Evolutionary conservation across 441 rosid species (phyloP).

Genomic region (Dalechampia spathulata): DNA sequence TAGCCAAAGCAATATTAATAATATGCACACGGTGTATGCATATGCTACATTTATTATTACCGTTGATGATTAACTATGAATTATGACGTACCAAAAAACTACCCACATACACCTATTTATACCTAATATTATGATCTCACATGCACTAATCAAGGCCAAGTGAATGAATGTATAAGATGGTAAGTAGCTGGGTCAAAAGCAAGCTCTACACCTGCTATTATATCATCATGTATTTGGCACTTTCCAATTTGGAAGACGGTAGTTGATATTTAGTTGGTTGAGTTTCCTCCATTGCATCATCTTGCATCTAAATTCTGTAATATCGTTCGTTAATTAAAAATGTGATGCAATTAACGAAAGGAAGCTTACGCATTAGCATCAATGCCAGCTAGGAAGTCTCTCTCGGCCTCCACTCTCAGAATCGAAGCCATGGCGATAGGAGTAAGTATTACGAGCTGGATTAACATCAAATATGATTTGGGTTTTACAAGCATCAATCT

Average conservation of each 20-base stretch:
- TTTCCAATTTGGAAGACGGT: background rate
- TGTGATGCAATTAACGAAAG: background rate
- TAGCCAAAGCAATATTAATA: too few species aligned
- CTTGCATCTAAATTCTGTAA: background rate
- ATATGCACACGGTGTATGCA: too few species aligned
- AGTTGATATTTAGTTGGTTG: conserved; percentile 2
- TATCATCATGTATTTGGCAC: background rate
- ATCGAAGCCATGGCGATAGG: too few species aligned
- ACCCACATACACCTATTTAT: background rate
- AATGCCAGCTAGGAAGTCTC: too few species aligned
- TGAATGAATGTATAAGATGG: background rate
- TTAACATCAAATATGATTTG: too few species aligned
- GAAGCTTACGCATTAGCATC: background rate
- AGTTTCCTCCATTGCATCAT: background rate
- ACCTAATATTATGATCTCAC: background rate
- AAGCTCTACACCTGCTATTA: background rate
- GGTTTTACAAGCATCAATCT: too few species aligned
- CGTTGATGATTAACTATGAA: too few species aligned
- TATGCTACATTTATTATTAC: too few species aligned
- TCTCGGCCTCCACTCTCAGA: too few species aligned
- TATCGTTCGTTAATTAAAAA: background rate
- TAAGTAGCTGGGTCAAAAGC: background rate
- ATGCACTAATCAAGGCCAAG: background rate
- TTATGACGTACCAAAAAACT: too few species aligned
- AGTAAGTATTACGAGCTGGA: too few species aligned